These are phyloP conservation scores for Plasmodium adleri DNA, from an alignment of 169 alveolate genomes.

Conservation along the genomic window DNA sequence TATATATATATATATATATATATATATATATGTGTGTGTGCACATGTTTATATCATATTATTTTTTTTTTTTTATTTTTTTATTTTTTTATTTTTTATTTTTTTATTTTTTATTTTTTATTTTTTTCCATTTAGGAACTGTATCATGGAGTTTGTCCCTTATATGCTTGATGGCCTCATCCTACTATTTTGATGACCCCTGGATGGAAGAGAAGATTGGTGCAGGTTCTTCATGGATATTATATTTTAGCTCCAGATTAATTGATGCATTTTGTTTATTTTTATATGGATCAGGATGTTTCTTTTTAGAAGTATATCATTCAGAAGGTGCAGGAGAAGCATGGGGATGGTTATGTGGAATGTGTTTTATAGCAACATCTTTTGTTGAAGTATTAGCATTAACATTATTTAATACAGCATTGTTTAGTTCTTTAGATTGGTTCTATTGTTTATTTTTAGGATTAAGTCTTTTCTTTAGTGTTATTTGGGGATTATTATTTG, in stretches of 20 bases:
- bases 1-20: not conserved
- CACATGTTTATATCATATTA: not conserved
- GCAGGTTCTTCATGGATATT: slow-evolving; percentile 90
- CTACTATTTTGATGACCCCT: slow-evolving; percentile 89
- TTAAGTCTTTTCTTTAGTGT: slow-evolving; percentile 84
- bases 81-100: not conserved
- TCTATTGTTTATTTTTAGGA: slow-evolving; percentile 87
- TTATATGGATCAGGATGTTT: slow-evolving; percentile 90
- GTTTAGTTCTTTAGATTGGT: slow-evolving; percentile 85
- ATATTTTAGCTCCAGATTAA: slow-evolving; percentile 87
- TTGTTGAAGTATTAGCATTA: slow-evolving; percentile 86
- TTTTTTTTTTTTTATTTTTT: no score
- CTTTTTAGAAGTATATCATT: slow-evolving; percentile 92
- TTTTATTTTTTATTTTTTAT: not conserved
- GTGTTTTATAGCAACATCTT: slow-evolving; percentile 84
- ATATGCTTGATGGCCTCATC: slow-evolving; percentile 89
- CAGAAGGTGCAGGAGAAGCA: slow-evolving; percentile 94
- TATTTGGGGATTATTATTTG: slow-evolving; percentile 92
- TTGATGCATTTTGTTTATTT: slow-evolving; percentile 88
- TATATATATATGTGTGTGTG: not conserved
- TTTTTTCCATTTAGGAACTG: slow-evolving; percentile 77
- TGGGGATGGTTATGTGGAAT: slow-evolving; percentile 93
- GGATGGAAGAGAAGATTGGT: slow-evolving; percentile 90
- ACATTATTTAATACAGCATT: slow-evolving; percentile 82
- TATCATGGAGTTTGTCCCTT: slow-evolving; percentile 88